Conservation (phyloP, 768 basidiomycete species). For the Leccinellum albellum region DNA sequence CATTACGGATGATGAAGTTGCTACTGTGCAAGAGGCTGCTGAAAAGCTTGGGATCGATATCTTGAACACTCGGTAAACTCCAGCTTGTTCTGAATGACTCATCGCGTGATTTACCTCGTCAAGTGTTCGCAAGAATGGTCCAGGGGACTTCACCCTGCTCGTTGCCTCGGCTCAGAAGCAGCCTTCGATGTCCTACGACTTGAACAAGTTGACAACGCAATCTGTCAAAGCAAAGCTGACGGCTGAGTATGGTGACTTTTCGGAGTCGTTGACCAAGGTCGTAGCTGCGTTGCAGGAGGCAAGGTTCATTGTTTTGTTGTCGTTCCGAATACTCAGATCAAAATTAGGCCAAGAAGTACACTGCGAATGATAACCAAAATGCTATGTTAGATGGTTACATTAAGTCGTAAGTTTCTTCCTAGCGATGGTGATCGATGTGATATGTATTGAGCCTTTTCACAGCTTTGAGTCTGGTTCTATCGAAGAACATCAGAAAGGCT, state of each 20-base stretch:
- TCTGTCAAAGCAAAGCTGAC: slow-evolving; percentile 48
- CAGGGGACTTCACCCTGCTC: slow-evolving; percentile 61
- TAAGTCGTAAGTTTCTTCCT: slow-evolving; percentile 51
- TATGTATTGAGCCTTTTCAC: background rate
- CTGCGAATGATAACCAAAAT: slow-evolving; percentile 67
- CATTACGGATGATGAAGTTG: slow-evolving; percentile 75
- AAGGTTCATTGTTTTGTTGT: background rate
- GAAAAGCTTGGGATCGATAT: slow-evolving; percentile 75
- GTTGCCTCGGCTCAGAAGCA: slow-evolving; percentile 63
- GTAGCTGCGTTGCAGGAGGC: slow-evolving; percentile 61
- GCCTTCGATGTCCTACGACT: slow-evolving; percentile 40
- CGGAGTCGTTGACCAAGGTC: slow-evolving; percentile 49
- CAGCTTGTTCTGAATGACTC: background rate
- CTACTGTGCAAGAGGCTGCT: slow-evolving; percentile 66
- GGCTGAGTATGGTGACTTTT: slow-evolving; percentile 76
- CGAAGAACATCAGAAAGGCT: slow-evolving; percentile 73
- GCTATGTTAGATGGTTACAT: slow-evolving; percentile 78
- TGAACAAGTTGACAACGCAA: slow-evolving; percentile 47
- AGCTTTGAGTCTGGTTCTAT: slow-evolving; percentile 77
- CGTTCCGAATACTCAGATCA: background rate
- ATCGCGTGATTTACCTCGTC: background rate
- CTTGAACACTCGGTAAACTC: slow-evolving; percentile 70
- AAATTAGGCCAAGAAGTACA: slow-evolving; percentile 64
- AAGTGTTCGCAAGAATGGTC: slow-evolving; percentile 69
- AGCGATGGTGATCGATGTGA: background rate